Base-by-base conservation (phyloP, 345 rosid species). In the Lepidium africanum region DNA sequence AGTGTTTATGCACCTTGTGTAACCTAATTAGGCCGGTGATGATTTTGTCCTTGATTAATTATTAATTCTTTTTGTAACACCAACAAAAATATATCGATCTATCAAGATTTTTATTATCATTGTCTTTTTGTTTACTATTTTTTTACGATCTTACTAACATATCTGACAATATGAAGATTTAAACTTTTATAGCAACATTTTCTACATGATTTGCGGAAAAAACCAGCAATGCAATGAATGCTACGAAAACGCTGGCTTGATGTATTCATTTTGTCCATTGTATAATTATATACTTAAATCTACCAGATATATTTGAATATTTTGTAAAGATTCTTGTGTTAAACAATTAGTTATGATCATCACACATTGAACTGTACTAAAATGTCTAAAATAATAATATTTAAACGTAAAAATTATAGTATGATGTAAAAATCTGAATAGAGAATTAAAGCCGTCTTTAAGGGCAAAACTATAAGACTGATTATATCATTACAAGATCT, bases 1-100 rank as follows among this genome's bases (percentile, higher is more conserved):
- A 49, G 51, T 73, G 47, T 30, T 25, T 73, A 21, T 41, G 61
- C 38, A 15, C 76, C 65, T 72, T 72, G 13, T 47, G 45, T n/a
- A n/a, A 48, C 43, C 19, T 64, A 16, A 7, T 21, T 40, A 73
- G 72, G 67, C 41, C 77, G 77, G 72, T 67, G 38, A 49, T 5
- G 40, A 14, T 51, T 66, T 73, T 59, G 67, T 66, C 56, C 14
- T 2, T 50, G 14, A 16, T 42, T 66, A 50, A 33, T 50, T 73
- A 49, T 72, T 65, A 39, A 21, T n/a, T n/a, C n/a, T n/a, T n/a
- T n/a, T n/a, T n/a, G n/a, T n/a, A n/a, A n/a, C n/a, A n/a, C n/a
- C n/a, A n/a, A n/a, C n/a, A n/a, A n/a, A n/a, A n/a, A n/a, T n/a
- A n/a, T n/a, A n/a, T n/a, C n/a, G n/a, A n/a, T n/a, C n/a, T n/a